These are phyloP conservation scores for Echinosphaeria canescens DNA, from an alignment of 2,329 filamentous ascomycete species.

Conservation along the genomic window DNA sequence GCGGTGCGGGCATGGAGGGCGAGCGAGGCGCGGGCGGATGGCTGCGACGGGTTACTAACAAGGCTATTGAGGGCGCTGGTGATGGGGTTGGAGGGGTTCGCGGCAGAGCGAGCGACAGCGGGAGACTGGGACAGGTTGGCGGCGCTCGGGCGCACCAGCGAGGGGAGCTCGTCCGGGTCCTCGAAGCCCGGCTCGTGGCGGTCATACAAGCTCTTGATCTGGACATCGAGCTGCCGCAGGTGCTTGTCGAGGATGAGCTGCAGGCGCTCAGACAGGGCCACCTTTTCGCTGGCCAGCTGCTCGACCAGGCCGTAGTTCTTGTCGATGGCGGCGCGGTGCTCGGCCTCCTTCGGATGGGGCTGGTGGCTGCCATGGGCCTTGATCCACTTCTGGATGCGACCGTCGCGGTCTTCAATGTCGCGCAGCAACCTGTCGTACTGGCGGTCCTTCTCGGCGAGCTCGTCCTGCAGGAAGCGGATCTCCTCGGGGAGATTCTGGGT, in stretches of 20 bases:
- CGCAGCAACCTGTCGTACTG: slow-evolving; percentile 46
- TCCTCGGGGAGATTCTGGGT: slow-evolving; percentile 66
- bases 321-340: slow-evolving; percentile 39
- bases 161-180: slow-evolving; percentile 40
- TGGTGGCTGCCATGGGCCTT: slow-evolving; percentile 54
- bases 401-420: slow-evolving; percentile 50
- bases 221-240: slow-evolving; percentile 35
- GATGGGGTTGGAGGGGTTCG: slow-evolving; percentile 14
- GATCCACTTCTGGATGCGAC: slow-evolving; percentile 62
- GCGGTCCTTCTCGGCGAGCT: slow-evolving; percentile 62
- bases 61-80: slow-evolving; percentile 14
- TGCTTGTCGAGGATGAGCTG: slow-evolving; percentile 38
- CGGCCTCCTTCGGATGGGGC: slow-evolving; percentile 54
- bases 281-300: slow-evolving; percentile 53
- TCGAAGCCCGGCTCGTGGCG: slow-evolving; percentile 37
- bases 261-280: slow-evolving; percentile 43
- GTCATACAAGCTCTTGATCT: slow-evolving; percentile 39
- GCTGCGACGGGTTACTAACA: slow-evolving; percentile 17
- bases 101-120: too few species aligned
- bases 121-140: slow-evolving; percentile 25
- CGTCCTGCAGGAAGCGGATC: slow-evolving; percentile 64
- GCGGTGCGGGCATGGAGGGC: slow-evolving; percentile 24
- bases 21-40: slow-evolving; percentile 17
- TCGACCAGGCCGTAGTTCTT: slow-evolving; percentile 50
- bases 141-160: slow-evolving; percentile 33